phyloP scores from a whole-genome alignment of 2,329 filamentous ascomycete genomes.

The Epichloe festucae region DNA sequence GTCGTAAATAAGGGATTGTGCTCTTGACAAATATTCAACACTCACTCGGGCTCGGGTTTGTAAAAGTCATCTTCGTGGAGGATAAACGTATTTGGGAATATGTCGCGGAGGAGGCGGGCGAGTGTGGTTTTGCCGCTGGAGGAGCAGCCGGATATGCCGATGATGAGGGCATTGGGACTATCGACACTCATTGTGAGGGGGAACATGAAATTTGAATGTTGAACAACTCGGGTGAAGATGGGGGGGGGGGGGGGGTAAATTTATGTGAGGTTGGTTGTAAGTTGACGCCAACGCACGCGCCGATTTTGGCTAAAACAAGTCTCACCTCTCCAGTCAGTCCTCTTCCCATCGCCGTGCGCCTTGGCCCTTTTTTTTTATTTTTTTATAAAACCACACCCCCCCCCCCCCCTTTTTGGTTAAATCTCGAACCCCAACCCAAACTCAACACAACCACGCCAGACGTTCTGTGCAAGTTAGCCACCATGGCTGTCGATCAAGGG shows the following conservation, averaged over 20 bases:
- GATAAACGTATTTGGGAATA: constrained; percentile 68
- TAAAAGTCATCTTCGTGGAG: constrained; percentile 97
- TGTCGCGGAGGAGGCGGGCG: constrained; percentile 66
- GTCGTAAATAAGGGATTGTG: not conserved
- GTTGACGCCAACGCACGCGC: no score
- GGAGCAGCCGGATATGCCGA: constrained; percentile 81
- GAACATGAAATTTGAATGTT: not conserved
- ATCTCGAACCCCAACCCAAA: no score
- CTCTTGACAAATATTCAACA: constrained; percentile 2
- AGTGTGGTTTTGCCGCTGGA: constrained; percentile 94
- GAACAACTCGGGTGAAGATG: not conserved
- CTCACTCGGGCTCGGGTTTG: constrained; percentile 59
- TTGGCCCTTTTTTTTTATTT: no score
- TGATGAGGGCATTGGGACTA: constrained; percentile 41
- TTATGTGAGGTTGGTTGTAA: not conserved
- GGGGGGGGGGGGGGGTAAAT: no score
- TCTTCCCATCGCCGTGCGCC: no score
- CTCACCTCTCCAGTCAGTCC: no score
- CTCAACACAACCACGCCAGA: no score
- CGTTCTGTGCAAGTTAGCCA: not conserved
- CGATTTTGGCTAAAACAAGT: no score
- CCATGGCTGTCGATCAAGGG: constrained; percentile 7
- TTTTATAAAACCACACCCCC: no score
- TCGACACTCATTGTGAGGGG: constrained; percentile 17
- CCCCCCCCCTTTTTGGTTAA: no score